Evolutionary conservation across 1,284 basidiomycete species (phyloP).

Genomic region (Malassezia sympodialis): DNA sequence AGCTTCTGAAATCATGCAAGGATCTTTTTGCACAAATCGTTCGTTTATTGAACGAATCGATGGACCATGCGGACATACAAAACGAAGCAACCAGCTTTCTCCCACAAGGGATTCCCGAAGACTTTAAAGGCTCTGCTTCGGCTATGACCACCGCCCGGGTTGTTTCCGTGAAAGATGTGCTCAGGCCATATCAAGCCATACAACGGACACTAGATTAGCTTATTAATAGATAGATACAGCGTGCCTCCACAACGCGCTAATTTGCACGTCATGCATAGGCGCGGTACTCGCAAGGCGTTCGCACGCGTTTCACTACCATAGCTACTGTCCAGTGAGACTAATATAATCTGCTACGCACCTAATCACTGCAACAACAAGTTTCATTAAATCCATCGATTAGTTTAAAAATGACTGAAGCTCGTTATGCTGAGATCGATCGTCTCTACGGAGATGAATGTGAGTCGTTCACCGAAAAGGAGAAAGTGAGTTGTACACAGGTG

Average conservation of each 20-base stretch:
- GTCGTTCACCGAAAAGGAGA: slow-evolving; percentile 16
- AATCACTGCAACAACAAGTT: not conserved
- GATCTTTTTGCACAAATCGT: not conserved
- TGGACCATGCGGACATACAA: not conserved
- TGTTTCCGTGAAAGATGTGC: not conserved
- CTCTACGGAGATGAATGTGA: slow-evolving; percentile 6
- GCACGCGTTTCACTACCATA: not conserved
- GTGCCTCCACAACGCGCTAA: not conserved
- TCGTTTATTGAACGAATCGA: not conserved
- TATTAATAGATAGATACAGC: not conserved
- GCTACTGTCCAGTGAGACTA: not conserved
- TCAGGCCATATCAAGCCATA: not conserved
- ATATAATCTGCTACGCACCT: not conserved
- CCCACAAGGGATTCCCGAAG: not conserved
- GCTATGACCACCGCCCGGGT: not conserved
- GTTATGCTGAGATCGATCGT: slow-evolving; percentile 14
- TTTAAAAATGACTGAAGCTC: slow-evolving; percentile 5
- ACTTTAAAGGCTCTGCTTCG: not conserved
- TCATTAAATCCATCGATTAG: too few species aligned
- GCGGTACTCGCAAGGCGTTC: not conserved
- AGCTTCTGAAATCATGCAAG: not conserved
- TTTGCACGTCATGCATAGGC: not conserved
- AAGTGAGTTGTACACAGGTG: slow-evolving; percentile 7
- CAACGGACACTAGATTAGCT: not conserved
- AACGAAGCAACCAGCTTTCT: not conserved